Evolutionary conservation across 148 eudicot species (phyloP).

Genomic region (Rhododendron ovatum): DNA sequence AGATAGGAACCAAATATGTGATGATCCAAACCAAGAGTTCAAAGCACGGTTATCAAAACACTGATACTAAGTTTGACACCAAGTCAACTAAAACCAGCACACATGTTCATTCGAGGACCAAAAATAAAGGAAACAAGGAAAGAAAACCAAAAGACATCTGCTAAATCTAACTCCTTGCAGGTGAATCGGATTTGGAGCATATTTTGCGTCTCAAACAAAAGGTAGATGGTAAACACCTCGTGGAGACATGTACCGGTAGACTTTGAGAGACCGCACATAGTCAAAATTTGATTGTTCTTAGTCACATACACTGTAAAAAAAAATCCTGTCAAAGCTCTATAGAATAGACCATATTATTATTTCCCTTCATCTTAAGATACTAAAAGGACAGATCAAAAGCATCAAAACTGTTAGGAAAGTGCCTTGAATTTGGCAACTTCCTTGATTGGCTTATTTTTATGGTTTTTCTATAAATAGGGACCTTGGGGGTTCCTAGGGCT

Average conservation of each 20-base stretch:
- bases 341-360: neutral
- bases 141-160: neutral
- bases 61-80: neutral
- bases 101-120: neutral
- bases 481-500: too few species aligned
- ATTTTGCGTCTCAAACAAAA: neutral
- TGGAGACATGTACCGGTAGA: neutral
- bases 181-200: neutral
- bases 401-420: neutral
- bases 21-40: too few species aligned
- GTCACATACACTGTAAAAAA: neutral
- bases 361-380: neutral
- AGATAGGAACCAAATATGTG: neutral
- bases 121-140: neutral
- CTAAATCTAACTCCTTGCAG: neutral
- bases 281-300: neutral
- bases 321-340: neutral
- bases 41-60: neutral
- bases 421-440: neutral
- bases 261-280: neutral
- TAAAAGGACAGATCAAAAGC: neutral
- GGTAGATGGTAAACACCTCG: neutral
- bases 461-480: too few species aligned
- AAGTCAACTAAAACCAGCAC: neutral
- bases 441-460: too few species aligned